A percentile compares a stretch with the other conserved stretches of the same genome.
Conservation (phyloP, 2,329 filamentous ascomycete genomes). For the Aspergillus sp. region DNA sequence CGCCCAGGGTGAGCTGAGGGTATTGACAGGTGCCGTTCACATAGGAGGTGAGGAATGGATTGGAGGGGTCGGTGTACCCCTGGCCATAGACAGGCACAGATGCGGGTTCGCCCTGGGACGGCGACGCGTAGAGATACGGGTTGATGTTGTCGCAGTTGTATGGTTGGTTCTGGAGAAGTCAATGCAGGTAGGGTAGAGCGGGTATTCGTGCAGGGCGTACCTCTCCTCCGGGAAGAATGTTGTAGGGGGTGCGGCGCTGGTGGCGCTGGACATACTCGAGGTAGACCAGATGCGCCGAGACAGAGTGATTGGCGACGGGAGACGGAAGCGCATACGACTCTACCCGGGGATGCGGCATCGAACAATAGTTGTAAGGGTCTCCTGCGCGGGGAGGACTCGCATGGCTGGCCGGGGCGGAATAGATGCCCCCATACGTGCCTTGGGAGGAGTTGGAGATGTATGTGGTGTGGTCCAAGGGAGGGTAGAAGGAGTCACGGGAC, state of each 20-base stretch:
- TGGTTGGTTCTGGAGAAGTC: conserved; percentile 29
- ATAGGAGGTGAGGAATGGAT: conserved; percentile 31
- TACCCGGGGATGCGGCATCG: conserved; percentile 39
- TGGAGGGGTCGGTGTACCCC: conserved; percentile 35
- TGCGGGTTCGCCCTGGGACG: conserved; percentile 13
- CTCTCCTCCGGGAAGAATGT: conserved; percentile 40
- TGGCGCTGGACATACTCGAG: conserved; percentile 41
- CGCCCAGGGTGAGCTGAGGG: conserved; percentile 40
- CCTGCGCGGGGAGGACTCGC: conserved; percentile 19
- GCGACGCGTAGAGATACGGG: conserved; percentile 36
- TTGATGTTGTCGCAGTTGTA: conserved; percentile 39
- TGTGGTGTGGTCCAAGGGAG: conserved; percentile 36
- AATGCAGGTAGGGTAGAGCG: neutral
- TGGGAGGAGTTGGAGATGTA: conserved; percentile 37
- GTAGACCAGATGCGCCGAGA: conserved; percentile 34
- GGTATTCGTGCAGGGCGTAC: conserved; percentile 14
- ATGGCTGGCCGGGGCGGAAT: conserved; percentile 26
- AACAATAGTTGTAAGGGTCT: conserved; percentile 40
- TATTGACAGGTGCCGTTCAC: conserved; percentile 40
- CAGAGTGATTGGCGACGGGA: conserved; percentile 25
- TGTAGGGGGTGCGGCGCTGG: conserved; percentile 39
- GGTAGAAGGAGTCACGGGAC: conserved; percentile 31
- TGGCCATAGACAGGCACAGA: conserved; percentile 35
- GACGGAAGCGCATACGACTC: conserved; percentile 31
- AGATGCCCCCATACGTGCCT: conserved; percentile 38